Conservation (phyloP, 257 asterid genomes). For the Solanum clarkiae region DNA sequence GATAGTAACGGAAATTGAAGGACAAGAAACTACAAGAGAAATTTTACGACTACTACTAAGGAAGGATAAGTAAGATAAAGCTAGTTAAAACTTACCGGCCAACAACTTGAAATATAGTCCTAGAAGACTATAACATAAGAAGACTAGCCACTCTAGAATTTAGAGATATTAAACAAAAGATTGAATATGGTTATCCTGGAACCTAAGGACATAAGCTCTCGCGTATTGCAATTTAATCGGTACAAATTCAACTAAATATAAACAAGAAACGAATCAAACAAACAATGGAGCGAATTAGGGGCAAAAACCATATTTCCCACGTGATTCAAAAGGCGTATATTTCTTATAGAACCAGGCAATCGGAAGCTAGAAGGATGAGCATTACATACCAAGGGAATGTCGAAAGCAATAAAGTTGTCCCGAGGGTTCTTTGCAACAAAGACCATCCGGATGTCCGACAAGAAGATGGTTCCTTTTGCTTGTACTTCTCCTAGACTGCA, state of each 20-base stretch:
- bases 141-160: background rate
- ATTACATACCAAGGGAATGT: slow-evolving; percentile 72
- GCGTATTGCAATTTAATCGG: background rate
- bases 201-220: background rate
- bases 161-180: background rate
- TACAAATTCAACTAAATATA: background rate
- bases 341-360: background rate
- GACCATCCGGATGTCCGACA: slow-evolving; percentile 90
- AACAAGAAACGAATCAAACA: background rate
- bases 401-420: slow-evolving; percentile 52
- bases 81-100: background rate
- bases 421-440: slow-evolving; percentile 71
- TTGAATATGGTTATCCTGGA: background rate
- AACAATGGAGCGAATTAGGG: background rate
- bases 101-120: background rate
- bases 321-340: background rate
- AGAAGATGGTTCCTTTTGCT: slow-evolving; percentile 73
- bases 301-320: background rate
- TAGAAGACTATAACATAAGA: background rate
- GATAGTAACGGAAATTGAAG: background rate
- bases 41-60: background rate
- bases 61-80: background rate
- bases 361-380: background rate
- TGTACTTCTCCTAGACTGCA: slow-evolving; percentile 66
- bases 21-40: background rate